A percentile compares a stretch with the other conserved stretches of the same genome.
These are phyloP conservation scores for Limnomonas spitsbergensis DNA, from an alignment of 139 green algal species.

Conservation along the genomic window DNA sequence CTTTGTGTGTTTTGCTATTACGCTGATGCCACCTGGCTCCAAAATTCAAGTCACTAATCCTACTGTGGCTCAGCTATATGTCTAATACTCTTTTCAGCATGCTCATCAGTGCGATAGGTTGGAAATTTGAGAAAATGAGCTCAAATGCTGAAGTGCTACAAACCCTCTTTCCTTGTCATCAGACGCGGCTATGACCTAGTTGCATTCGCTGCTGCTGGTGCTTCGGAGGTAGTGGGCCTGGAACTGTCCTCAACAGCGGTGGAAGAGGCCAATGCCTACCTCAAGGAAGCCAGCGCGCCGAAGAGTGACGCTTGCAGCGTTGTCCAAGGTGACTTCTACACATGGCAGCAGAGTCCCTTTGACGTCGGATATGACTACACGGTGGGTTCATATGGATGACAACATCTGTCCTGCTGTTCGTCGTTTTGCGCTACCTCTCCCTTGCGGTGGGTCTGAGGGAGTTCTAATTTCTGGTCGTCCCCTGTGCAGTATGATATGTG, in stretches of 20 bases:
- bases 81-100: neutral
- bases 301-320: neutral
- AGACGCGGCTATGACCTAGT: conserved; percentile 11
- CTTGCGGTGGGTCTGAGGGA: no score
- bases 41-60: neutral
- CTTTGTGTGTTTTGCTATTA: neutral
- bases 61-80: no score
- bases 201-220: neutral
- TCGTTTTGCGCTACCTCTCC: no score
- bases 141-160: neutral
- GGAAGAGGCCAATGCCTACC: neutral
- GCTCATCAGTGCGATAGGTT: neutral
- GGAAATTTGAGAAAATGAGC: neutral
- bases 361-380: conserved; percentile 9
- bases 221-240: neutral
- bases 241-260: neutral
- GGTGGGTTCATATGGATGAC: conserved; percentile 4
- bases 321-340: neutral
- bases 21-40: neutral
- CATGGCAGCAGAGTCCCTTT: neutral
- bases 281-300: neutral
- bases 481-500: no score
- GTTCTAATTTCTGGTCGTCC: no score
- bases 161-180: neutral
- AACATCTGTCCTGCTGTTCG: no score